phyloP scores from a whole-genome alignment of 176 grass and related monocot species.

The Oryza meyeriana region DNA sequence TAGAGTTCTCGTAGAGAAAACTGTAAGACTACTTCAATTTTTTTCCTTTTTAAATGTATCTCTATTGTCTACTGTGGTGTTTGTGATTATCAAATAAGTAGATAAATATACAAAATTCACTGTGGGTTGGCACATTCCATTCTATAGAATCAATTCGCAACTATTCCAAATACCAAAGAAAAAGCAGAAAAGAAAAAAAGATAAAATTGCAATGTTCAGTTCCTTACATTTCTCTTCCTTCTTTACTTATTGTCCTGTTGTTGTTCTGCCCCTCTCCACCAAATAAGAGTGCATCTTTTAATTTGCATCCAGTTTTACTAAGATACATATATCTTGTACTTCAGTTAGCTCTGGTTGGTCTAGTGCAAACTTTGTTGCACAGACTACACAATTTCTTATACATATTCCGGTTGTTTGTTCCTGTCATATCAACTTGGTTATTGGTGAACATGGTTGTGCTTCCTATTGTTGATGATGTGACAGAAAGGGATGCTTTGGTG shows the following conservation, averaged over 20 bases:
- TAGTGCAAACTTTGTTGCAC: constrained; percentile 6
- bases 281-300: neutral
- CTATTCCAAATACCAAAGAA: neutral
- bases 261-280: neutral
- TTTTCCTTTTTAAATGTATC: neutral
- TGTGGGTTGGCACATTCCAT: neutral
- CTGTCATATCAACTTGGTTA: neutral
- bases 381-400: neutral
- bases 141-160: neutral
- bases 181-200: neutral
- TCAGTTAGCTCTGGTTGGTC: neutral
- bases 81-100: neutral
- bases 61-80: constrained; percentile 23
- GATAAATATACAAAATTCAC: neutral
- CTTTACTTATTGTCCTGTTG: neutral
- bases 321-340: neutral
- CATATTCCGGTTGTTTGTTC: neutral
- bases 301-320: neutral
- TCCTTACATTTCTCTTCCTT: neutral
- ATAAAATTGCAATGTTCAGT: neutral
- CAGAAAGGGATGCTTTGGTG: neutral
- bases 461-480: neutral
- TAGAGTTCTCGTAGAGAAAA: constrained; percentile 27
- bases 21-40: neutral
- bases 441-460: neutral